Evolutionary conservation across 352 stramenopile genomes (phyloP), one percentile per base, ranked within the genome.

Genomic region (Phytophthora tubulina): DNA sequence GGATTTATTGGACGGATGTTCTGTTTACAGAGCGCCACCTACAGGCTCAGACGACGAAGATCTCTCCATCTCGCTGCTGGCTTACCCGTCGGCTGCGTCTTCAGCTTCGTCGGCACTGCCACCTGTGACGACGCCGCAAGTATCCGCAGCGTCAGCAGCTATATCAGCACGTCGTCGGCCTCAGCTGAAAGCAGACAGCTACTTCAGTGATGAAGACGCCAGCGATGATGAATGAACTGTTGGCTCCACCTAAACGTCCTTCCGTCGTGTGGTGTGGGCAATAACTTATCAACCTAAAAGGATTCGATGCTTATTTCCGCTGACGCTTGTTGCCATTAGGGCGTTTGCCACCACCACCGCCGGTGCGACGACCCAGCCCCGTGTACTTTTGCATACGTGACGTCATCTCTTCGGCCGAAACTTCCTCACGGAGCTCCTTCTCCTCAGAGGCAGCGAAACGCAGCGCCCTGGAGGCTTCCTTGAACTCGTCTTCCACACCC

Each of bases 341-440:
- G 46, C 67, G 67, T 39, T 58, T 69, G 31, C 13, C 41, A 7
- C 41, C 14, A 8, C 75, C 80, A 49, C 64, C 55, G 21, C 62
- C 84, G 63, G 30, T 65, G 39, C 80, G 79, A 60, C 84, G 84
- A 21, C 74, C 52, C 42, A 95, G 76, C 2, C 88, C 88, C 50
- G 86, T 94, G 79, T 96, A 96, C 67, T 94, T 96, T 54, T 86
- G 78, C 86, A 96, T 96, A 41, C 88, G 81, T 21, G 80, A 79
- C 38, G 85, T 79, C 88, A 96, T 96, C 44, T 96, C 88, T 52
- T 96, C 75, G 5, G 88, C 86, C 21, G 88, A 96, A 9, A 96
- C 75, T 58, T 96, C 88, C 11, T 95, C 88, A n/a, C 76, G 83
- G 39, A 91, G 69, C 46, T 91, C 88, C 39, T 82, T 89, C 70